Base-by-base conservation (phyloP, 164 flowering plant species). In the Taxillus chinensis region DNA sequence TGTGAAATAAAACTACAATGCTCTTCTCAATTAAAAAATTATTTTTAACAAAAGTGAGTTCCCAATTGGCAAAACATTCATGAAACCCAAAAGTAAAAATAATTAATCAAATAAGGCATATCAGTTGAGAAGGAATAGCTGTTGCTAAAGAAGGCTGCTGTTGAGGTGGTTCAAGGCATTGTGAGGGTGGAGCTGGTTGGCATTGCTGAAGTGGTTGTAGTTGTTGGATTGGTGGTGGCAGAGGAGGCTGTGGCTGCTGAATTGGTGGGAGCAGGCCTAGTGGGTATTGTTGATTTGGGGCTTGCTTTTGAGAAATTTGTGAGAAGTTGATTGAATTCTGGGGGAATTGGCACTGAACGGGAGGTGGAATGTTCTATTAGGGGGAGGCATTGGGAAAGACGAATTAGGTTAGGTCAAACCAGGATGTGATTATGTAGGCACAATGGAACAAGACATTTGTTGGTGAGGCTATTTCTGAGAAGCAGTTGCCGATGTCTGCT, bases 261-360 rank as follows among this genome's bases (percentile, higher is more conserved):
- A 74, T 8, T 17, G 81, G 79, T 67, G 77, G 82, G 14, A 73
- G 59, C n/a, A n/a, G n/a, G n/a, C n/a, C n/a, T n/a, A n/a, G n/a
- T 60, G 75, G 82, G 69, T 79, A 83, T 61, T 80, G 97, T 68
- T 76, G 87, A 63, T 68, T 81, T 59, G 82, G 45, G 17, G 72
- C 95, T 41, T 73, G 79, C 17, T 74, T 57, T 61, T 78, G 87
- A 46, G 66, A 71, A 45, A 81, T 82, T 16, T 78, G 74, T 68
- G 80, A 73, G 43, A 67, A 77, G 66, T 82, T 82, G 45, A 79
- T 70, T 2, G 82, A 83, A 59, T 45, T 73, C 48, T 67, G 84
- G 38, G 80, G 75, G 45, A 75, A 64, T 41, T 82, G 88, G 41
- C 59, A 51, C 62, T 71, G 86, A 67, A 55, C 55, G 10, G 79